Conservation (phyloP, 1,284 basidiomycete species). For the Ceratobasidium sp. region DNA sequence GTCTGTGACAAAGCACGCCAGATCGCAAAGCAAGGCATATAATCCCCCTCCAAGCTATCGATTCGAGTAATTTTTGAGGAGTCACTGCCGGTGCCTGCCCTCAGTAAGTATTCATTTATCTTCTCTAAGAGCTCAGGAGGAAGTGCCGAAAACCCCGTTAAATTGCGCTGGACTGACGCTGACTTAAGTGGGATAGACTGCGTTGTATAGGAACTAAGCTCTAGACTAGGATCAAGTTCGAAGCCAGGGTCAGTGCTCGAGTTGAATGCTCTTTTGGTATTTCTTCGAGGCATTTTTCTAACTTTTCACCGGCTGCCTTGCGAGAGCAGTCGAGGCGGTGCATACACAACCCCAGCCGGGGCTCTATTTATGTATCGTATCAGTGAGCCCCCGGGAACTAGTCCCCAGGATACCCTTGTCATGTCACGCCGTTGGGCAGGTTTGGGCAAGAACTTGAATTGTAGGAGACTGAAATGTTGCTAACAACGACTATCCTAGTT, state of each 20-base stretch:
- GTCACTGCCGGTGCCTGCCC: not conserved
- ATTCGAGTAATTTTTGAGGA: not conserved
- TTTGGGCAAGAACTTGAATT: too few relatives aligned
- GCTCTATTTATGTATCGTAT: too few relatives aligned
- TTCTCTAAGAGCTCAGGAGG: conserved; percentile 18
- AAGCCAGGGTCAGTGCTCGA: not conserved
- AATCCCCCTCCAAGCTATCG: not conserved
- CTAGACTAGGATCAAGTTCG: not conserved
- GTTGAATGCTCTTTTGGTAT: not conserved
- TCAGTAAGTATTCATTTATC: conserved; percentile 5
- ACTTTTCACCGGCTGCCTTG: too few relatives aligned
- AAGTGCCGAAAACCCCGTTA: conserved; percentile 14
- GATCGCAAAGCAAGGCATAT: not conserved
- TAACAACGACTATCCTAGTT: too few relatives aligned
- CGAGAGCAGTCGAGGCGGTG: too few relatives aligned
- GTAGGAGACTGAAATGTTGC: too few relatives aligned
- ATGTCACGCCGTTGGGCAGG: too few relatives aligned
- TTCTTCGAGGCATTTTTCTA: too few relatives aligned
- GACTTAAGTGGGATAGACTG: not conserved
- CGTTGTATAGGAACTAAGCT: not conserved
- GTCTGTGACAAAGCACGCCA: conserved; percentile 7
- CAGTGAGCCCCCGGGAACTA: too few relatives aligned
- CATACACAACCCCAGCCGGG: not conserved
- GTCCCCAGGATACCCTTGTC: too few relatives aligned
- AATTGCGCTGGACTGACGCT: not conserved